A percentile compares a stretch with the other conserved stretches of the same genome.
phyloP scores from a whole-genome alignment of 257 asterid genomes.

The Mitragyna speciosa region DNA sequence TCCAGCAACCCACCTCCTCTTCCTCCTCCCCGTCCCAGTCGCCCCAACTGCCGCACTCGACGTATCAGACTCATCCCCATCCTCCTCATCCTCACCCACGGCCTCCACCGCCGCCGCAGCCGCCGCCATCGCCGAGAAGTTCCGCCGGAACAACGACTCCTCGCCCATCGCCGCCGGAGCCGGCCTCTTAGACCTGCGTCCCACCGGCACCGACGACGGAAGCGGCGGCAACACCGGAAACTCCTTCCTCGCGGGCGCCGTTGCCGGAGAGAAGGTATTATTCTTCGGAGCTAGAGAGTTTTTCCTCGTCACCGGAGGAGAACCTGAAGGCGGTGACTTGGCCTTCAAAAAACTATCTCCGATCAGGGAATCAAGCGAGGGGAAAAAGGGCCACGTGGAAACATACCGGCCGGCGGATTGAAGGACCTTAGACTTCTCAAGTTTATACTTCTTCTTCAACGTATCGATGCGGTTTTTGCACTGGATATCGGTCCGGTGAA shows the following conservation, averaged over 20 bases:
- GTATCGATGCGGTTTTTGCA: slow-evolving; percentile 97
- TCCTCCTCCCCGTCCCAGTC: slow-evolving; percentile 32
- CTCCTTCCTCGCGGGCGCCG: slow-evolving; percentile 25
- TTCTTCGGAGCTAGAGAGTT: not conserved
- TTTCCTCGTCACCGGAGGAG: slow-evolving; percentile 34
- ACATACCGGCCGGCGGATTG: slow-evolving; percentile 56
- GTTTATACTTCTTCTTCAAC: slow-evolving; percentile 79
- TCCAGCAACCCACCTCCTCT: slow-evolving; percentile 19
- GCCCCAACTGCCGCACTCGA: slow-evolving; percentile 25
- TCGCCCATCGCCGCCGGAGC: slow-evolving; percentile 30
- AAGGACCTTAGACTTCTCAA: slow-evolving; percentile 60
- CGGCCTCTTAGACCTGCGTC: slow-evolving; percentile 71
- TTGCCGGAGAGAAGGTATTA: slow-evolving; percentile 13
- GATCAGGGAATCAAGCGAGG: slow-evolving; percentile 61
- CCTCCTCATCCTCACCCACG: slow-evolving; percentile 33
- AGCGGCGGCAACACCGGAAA: slow-evolving; percentile 34
- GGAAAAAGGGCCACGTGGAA: slow-evolving; percentile 79
- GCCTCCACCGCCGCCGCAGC: slow-evolving; percentile 39
- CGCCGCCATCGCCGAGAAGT: slow-evolving; percentile 73
- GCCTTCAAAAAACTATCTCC: slow-evolving; percentile 46
- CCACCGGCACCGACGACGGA: slow-evolving; percentile 76
- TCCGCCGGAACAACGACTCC: slow-evolving; percentile 48
- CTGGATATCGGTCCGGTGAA: slow-evolving; percentile 81
- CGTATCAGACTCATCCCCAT: slow-evolving; percentile 33
- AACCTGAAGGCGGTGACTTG: slow-evolving; percentile 26